Conservation (phyloP, 2,329 filamentous ascomycete species). For the Trichoderma atrobrunneum region DNA sequence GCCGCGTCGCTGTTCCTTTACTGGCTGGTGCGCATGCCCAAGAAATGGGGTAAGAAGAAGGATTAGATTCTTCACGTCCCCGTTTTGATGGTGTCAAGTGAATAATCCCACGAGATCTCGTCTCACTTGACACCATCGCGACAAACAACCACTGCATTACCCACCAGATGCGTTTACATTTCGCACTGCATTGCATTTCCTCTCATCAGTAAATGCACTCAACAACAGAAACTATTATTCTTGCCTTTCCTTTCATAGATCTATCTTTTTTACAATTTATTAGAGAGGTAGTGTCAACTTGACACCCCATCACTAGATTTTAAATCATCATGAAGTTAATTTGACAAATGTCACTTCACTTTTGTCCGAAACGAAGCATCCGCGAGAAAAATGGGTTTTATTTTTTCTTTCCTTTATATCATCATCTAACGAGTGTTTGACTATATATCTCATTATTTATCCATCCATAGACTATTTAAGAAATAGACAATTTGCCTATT, state of each 20-base stretch:
- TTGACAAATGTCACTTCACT: neutral
- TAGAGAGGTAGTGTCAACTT: neutral
- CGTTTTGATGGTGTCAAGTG: neutral
- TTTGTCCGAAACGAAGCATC: neutral
- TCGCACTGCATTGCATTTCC: neutral
- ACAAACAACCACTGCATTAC: neutral
- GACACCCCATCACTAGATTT: neutral
- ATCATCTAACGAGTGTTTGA: neutral
- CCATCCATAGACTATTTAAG: neutral
- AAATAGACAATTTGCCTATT: neutral
- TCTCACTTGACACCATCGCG: neutral
- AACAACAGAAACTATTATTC: neutral
- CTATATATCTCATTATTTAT: neutral
- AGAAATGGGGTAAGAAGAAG: conserved; percentile 41
- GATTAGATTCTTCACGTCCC: neutral
- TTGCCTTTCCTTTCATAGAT: neutral
- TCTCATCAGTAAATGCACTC: neutral
- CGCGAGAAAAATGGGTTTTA: neutral
- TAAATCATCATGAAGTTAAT: neutral
- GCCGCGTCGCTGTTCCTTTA: conserved; percentile 7
- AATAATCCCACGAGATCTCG: neutral
- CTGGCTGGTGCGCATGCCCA: conserved; percentile 15
- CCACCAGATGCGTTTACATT: neutral
- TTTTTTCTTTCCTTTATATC: neutral
- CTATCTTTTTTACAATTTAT: neutral